Conservation (phyloP, 2,329 filamentous ascomycete species). For the Hymenoscyphus infarciens region DNA sequence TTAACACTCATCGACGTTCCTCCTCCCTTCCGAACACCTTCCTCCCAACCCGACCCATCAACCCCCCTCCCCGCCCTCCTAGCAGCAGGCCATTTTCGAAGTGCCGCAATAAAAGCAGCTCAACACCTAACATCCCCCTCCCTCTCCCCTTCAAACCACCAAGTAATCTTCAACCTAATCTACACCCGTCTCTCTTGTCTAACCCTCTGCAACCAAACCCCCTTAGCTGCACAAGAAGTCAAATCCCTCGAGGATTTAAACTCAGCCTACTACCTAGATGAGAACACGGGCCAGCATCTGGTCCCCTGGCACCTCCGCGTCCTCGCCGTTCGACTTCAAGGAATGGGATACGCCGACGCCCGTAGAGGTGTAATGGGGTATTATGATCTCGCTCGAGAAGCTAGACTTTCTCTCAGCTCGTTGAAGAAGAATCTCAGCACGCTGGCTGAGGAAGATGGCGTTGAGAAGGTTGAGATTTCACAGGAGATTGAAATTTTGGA, state of each 20-base stretch:
- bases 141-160: slow-evolving; percentile 52
- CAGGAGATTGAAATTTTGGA: slow-evolving; percentile 63
- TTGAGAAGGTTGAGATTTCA: slow-evolving; percentile 11
- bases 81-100: slow-evolving; percentile 71
- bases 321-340: slow-evolving; percentile 77
- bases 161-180: slow-evolving; percentile 69
- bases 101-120: slow-evolving; percentile 67
- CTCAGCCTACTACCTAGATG: slow-evolving; percentile 52
- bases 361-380: slow-evolving; percentile 83
- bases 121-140: slow-evolving; percentile 55
- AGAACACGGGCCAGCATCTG: slow-evolving; percentile 55
- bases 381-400: slow-evolving; percentile 82
- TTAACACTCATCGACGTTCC: slow-evolving; percentile 62
- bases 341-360: slow-evolving; percentile 79
- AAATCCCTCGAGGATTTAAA: slow-evolving; percentile 62
- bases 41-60: slow-evolving; percentile 58
- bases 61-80: slow-evolving; percentile 68
- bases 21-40: slow-evolving; percentile 64
- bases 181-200: slow-evolving; percentile 81
- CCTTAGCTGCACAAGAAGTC: slow-evolving; percentile 65
- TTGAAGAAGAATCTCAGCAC: slow-evolving; percentile 36
- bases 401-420: slow-evolving; percentile 55
- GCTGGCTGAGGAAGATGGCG: neutral
- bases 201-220: slow-evolving; percentile 69
- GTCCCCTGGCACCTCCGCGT: slow-evolving; percentile 87